These are phyloP conservation scores for Trichophyton verrucosum DNA, from an alignment of 2,329 filamentous ascomycete genomes.

Conservation along the genomic window DNA sequence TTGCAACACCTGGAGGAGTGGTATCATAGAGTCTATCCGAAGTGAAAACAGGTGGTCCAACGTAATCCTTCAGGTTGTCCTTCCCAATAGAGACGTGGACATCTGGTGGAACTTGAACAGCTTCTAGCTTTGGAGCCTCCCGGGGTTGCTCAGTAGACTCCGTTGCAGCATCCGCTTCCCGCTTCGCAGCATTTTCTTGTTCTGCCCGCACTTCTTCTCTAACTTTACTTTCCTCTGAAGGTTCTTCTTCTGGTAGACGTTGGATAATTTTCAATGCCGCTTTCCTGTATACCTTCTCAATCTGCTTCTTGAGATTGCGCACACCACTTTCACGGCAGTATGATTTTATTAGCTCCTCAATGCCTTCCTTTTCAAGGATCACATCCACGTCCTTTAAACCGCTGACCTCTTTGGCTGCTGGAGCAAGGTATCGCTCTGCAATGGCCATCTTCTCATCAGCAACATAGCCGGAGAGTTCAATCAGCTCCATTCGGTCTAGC, in stretches of 20 bases:
- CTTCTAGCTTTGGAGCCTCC: neutral
- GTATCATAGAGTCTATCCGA: constrained; percentile 90
- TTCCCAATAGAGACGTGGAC: constrained; percentile 80
- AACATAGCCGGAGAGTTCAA: constrained; percentile 90
- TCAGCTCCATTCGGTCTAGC: constrained; percentile 94
- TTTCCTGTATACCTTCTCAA: constrained; percentile 97
- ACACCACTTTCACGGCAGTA: constrained; percentile 97
- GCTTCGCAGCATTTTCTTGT: constrained; percentile 43
- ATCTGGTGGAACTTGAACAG: constrained; percentile 71
- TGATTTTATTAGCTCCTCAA: constrained; percentile 94
- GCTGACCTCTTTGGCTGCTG: constrained; percentile 85
- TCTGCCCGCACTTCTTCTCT: constrained; percentile 78
- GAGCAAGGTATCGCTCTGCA: constrained; percentile 81
- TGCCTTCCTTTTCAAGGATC: constrained; percentile 70
- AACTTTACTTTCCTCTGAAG: constrained; percentile 50
- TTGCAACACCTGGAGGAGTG: constrained; percentile 85
- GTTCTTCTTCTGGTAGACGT: constrained; percentile 13
- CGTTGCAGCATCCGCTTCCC: neutral
- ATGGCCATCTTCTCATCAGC: constrained; percentile 99
- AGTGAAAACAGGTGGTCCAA: constrained; percentile 89
- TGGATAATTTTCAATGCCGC: constrained; percentile 94
- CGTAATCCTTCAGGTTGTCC: constrained; percentile 89
- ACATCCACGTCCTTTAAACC: constrained; percentile 86
- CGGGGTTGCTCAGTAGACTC: neutral
- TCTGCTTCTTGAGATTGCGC: constrained; percentile 96